A percentile compares a stretch with the other conserved stretches of the same genome.
Conservation (phyloP, 495 filamentous ascomycete species). For the Talaromyces stipitatus region DNA sequence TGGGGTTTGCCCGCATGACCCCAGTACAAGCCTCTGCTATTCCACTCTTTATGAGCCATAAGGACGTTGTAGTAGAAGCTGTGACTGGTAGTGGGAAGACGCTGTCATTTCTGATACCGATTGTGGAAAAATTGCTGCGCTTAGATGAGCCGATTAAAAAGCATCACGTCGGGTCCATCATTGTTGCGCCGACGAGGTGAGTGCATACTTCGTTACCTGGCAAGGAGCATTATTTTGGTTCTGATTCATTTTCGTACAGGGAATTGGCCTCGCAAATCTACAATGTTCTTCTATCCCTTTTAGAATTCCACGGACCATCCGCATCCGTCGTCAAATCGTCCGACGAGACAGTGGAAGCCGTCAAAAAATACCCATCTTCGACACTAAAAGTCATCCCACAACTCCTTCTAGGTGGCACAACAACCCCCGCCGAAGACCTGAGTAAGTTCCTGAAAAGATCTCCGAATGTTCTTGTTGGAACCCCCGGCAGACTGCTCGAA, state of each 20-base stretch:
- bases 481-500: conserved; percentile 83
- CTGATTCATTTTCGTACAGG: conserved; percentile 26
- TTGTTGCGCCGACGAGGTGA: conserved; percentile 79
- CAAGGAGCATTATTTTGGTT: background rate
- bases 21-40: conserved; percentile 93
- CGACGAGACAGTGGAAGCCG: conserved; percentile 47
- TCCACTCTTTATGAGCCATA: conserved; percentile 84
- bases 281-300: conserved; percentile 64
- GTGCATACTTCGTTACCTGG: background rate
- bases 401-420: conserved; percentile 80
- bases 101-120: conserved; percentile 79
- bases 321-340: conserved; percentile 47
- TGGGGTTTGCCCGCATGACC: conserved; percentile 84
- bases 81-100: conserved; percentile 97
- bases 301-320: conserved; percentile 79
- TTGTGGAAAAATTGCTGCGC: conserved; percentile 77
- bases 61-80: conserved; percentile 95
- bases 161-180: conserved; percentile 81
- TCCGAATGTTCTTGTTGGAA: conserved; percentile 81
- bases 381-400: conserved; percentile 65
- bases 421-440: conserved; percentile 77
- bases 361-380: conserved; percentile 39
- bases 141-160: conserved; percentile 71
- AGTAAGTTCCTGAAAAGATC: conserved; percentile 68
- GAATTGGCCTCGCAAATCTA: conserved; percentile 90